A percentile compares a stretch with the other conserved stretches of the same genome.
Evolutionary conservation across 257 asterid species (phyloP).

Genomic region (Nicotiana tomentosiformis): DNA sequence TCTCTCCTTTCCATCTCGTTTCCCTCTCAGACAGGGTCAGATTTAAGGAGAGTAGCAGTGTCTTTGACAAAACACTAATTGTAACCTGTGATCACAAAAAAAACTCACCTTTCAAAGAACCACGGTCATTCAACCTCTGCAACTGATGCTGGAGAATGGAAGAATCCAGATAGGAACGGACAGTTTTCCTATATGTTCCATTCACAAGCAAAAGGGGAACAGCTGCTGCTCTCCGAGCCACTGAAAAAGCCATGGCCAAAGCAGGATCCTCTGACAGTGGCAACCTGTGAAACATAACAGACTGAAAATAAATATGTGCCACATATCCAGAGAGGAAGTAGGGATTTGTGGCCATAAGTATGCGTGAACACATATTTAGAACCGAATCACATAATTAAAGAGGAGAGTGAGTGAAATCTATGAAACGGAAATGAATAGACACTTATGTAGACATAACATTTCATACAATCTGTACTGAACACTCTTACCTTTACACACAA

Average conservation of each 20-base stretch:
- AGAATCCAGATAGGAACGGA: constrained; percentile 88
- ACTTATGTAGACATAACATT: not conserved
- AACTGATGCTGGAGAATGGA: constrained; percentile 95
- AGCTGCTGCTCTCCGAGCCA: constrained; percentile 93
- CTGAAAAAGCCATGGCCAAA: constrained; percentile 96
- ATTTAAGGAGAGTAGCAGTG: not conserved
- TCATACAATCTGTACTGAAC: not conserved
- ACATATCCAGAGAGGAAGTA: constrained; percentile 3
- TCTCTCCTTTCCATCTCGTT: not conserved
- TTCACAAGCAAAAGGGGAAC: constrained; percentile 89
- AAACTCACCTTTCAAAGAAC: constrained; percentile 75
- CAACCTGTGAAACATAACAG: constrained; percentile 46
- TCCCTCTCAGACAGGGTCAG: not conserved
- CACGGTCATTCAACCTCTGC: constrained; percentile 71
- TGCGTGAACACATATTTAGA: not conserved
- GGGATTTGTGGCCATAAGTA: not conserved
- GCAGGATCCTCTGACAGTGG: constrained; percentile 92
- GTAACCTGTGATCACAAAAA: not conserved
- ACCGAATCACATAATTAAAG: not conserved
- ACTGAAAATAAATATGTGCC: not conserved
- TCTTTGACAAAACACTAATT: not conserved
- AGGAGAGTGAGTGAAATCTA: not conserved
- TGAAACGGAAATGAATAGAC: not conserved
- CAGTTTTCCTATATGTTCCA: constrained; percentile 93
- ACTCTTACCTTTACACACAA: not conserved